Conservation (phyloP, 306 rosid genomes). For the Pyrus pyrifolia region DNA sequence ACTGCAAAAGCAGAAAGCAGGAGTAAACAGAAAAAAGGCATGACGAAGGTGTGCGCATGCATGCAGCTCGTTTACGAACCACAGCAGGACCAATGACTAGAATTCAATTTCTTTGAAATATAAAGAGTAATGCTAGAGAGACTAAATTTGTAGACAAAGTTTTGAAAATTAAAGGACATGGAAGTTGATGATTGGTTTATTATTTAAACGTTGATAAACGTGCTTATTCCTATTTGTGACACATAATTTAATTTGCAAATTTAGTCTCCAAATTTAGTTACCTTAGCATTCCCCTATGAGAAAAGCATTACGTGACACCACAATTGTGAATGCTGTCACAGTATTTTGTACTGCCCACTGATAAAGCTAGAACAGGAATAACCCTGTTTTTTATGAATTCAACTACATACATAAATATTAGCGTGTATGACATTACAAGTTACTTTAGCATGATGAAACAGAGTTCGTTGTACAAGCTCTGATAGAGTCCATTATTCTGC, state of each 20-base stretch:
- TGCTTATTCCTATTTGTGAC: too few species aligned
- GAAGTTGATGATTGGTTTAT: too few species aligned
- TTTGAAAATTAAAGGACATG: too few species aligned
- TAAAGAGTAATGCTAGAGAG: too few species aligned
- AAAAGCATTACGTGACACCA: neutral
- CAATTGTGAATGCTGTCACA: neutral
- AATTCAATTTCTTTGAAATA: too few species aligned
- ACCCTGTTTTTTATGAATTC: neutral
- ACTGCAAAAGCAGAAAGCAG: slow-evolving; percentile 46
- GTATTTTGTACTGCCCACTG: slow-evolving; percentile 18
- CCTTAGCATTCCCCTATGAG: too few species aligned
- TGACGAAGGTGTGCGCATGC: neutral
- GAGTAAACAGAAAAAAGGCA: slow-evolving; percentile 9
- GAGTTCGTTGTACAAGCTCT: neutral
- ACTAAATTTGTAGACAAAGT: too few species aligned
- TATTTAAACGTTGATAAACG: too few species aligned
- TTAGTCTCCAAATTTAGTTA: too few species aligned
- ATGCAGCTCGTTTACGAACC: neutral
- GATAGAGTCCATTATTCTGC: neutral
- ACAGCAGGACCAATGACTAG: neutral
- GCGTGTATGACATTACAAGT: neutral
- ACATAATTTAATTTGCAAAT: too few species aligned
- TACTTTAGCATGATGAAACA: neutral
- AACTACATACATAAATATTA: neutral
- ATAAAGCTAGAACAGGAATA: neutral